These are phyloP conservation scores for Lactarius tabidus DNA, from an alignment of 768 basidiomycete genomes.

Conservation along the genomic window DNA sequence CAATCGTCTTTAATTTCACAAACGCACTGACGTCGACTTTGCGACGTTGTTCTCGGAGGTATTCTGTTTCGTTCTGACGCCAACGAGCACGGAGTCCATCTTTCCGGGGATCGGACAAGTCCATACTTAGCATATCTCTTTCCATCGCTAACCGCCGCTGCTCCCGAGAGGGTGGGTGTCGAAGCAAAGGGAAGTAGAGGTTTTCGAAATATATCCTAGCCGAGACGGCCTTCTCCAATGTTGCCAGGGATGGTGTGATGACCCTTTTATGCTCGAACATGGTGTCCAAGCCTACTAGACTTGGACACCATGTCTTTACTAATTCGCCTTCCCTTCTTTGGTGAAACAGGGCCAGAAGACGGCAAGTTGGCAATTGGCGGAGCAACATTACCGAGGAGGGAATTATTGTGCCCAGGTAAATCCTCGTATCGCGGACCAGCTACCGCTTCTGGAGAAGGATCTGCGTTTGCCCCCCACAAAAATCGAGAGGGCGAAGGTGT, in stretches of 20 bases:
- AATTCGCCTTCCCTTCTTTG: slow-evolving; percentile 59
- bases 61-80: slow-evolving; percentile 85
- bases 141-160: slow-evolving; percentile 85
- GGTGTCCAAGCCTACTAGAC: slow-evolving; percentile 76
- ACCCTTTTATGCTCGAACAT: slow-evolving; percentile 47
- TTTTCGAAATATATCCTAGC: slow-evolving; percentile 94
- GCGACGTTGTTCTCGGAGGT: slow-evolving; percentile 77
- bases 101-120: slow-evolving; percentile 66
- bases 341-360: slow-evolving; percentile 30
- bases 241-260: slow-evolving; percentile 83
- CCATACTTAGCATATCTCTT: slow-evolving; percentile 74
- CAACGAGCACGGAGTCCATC: slow-evolving; percentile 67
- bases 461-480: slow-evolving; percentile 44
- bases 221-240: slow-evolving; percentile 90
- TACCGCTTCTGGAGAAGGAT: slow-evolving; percentile 38
- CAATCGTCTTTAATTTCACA: slow-evolving; percentile 87
- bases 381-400: slow-evolving; percentile 27
- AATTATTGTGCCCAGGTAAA: slow-evolving; percentile 35
- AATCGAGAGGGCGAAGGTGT: slow-evolving; percentile 59
- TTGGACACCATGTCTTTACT: slow-evolving; percentile 88
- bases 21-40: slow-evolving; percentile 86
- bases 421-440: slow-evolving; percentile 72
- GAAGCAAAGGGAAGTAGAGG: slow-evolving; percentile 79
- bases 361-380: slow-evolving; percentile 33
- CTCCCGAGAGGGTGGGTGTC: slow-evolving; percentile 81